These are phyloP conservation scores for Boletus fagicola DNA, from an alignment of 768 basidiomycete species.

Conservation along the genomic window DNA sequence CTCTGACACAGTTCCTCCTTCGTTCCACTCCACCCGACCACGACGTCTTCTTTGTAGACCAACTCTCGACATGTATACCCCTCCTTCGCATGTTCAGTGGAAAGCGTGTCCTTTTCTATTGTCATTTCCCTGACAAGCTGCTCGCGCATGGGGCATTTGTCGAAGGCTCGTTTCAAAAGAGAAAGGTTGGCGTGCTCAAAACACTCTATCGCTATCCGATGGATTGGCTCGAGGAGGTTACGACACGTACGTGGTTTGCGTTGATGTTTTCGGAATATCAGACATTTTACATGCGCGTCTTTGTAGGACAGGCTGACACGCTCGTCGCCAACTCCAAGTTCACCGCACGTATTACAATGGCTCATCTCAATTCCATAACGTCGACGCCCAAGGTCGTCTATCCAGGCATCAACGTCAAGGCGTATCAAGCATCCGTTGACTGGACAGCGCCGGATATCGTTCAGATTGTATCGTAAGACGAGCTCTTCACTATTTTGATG, in stretches of 20 bases:
- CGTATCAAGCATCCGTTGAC: conserved; percentile 54
- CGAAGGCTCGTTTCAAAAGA: conserved; percentile 47
- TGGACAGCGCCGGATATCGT: conserved; percentile 48
- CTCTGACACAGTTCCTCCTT: conserved; percentile 51
- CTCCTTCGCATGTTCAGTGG: conserved; percentile 63
- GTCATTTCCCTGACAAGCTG: conserved; percentile 96
- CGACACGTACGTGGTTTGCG: conserved; percentile 63
- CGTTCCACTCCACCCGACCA: conserved; percentile 42
- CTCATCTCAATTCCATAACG: conserved; percentile 68
- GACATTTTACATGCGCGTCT: not conserved
- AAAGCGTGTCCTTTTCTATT: conserved; percentile 93
- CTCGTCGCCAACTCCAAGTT: conserved; percentile 92
- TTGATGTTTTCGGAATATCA: not conserved
- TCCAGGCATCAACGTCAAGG: conserved; percentile 84
- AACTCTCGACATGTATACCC: conserved; percentile 89
- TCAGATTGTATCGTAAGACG: conserved; percentile 55
- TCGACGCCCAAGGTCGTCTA: conserved; percentile 79
- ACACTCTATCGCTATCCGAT: conserved; percentile 81
- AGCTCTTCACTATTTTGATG: not conserved
- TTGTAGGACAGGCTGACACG: conserved; percentile 79
- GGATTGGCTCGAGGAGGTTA: conserved; percentile 86
- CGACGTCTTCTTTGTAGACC: conserved; percentile 94
- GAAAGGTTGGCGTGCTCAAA: conserved; percentile 55
- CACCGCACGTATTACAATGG: conserved; percentile 76
- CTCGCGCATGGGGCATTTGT: conserved; percentile 67